A percentile compares a stretch with the other conserved stretches of the same genome.
phyloP scores from a whole-genome alignment of 768 basidiomycete species.

The Sarcodon aspratus region DNA sequence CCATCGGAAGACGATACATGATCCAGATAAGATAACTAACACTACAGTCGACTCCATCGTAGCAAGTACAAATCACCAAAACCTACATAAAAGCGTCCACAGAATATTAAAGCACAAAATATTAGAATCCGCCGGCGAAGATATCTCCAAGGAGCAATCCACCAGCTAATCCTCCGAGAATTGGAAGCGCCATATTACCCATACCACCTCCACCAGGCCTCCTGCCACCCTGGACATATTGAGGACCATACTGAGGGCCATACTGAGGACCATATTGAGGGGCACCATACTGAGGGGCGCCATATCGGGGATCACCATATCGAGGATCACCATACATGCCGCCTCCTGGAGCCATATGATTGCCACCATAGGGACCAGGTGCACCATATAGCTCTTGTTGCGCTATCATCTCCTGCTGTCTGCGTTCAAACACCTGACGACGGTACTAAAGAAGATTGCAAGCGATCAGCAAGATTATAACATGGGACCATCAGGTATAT shows the following conservation, averaged over 20 bases:
- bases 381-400: neutral
- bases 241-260: slow-evolving; percentile 7
- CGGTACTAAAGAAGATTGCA: neutral
- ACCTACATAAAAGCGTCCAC: slow-evolving; percentile 7
- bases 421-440: neutral
- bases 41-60: slow-evolving; percentile 22
- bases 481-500: neutral
- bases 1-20: no score
- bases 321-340: no score
- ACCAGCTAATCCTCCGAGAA: slow-evolving; percentile 24
- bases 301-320: no score
- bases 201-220: slow-evolving; percentile 19
- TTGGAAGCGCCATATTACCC: slow-evolving; percentile 11
- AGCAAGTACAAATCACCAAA: slow-evolving; percentile 6
- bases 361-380: neutral
- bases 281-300: no score
- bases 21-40: slow-evolving; percentile 7
- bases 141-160: slow-evolving; percentile 22
- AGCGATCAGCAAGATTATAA: no score
- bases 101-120: slow-evolving; percentile 3
- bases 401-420: neutral
- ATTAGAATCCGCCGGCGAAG: slow-evolving; percentile 2
- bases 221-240: slow-evolving; percentile 3
- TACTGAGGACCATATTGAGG: neutral
- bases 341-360: neutral